These are phyloP conservation scores for Hypoxylon cercidicola DNA, from an alignment of 495 filamentous ascomycete species.

Conservation along the genomic window DNA sequence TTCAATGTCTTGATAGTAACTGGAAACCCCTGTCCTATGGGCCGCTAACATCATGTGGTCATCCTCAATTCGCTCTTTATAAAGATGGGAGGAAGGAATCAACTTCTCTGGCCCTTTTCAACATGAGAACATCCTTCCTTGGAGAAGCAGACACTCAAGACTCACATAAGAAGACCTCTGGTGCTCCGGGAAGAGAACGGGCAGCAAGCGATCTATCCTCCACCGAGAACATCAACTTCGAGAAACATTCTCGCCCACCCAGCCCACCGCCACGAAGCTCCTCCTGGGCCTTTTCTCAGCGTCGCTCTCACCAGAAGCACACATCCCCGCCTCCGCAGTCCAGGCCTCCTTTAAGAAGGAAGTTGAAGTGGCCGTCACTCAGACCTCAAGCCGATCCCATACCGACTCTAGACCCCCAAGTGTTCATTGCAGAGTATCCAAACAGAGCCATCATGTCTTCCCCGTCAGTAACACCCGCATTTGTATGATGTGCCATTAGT, in stretches of 20 bases:
- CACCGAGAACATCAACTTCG: neutral
- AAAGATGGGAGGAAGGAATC: slow-evolving; percentile 33
- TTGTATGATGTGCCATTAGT: neutral
- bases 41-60: neutral
- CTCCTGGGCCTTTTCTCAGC: slow-evolving; percentile 25
- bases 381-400: slow-evolving; percentile 15
- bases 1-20: slow-evolving; percentile 8
- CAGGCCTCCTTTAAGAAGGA: slow-evolving; percentile 28
- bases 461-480: slow-evolving; percentile 32
- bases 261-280: slow-evolving; percentile 34
- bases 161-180: slow-evolving; percentile 14
- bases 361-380: slow-evolving; percentile 36
- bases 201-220: slow-evolving; percentile 22
- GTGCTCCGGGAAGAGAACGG: slow-evolving; percentile 10
- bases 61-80: slow-evolving; percentile 11
- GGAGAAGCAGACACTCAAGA: slow-evolving; percentile 28
- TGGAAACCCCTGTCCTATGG: neutral
- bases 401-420: slow-evolving; percentile 9
- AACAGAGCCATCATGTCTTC: slow-evolving; percentile 43
- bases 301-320: neutral
- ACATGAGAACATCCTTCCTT: slow-evolving; percentile 13
- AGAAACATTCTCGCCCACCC: slow-evolving; percentile 23
- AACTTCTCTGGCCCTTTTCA: slow-evolving; percentile 21
- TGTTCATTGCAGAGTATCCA: neutral
- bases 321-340: slow-evolving; percentile 7